phyloP scores from a whole-genome alignment of 2,329 filamentous ascomycete species.

The Colletotrichum sp. region DNA sequence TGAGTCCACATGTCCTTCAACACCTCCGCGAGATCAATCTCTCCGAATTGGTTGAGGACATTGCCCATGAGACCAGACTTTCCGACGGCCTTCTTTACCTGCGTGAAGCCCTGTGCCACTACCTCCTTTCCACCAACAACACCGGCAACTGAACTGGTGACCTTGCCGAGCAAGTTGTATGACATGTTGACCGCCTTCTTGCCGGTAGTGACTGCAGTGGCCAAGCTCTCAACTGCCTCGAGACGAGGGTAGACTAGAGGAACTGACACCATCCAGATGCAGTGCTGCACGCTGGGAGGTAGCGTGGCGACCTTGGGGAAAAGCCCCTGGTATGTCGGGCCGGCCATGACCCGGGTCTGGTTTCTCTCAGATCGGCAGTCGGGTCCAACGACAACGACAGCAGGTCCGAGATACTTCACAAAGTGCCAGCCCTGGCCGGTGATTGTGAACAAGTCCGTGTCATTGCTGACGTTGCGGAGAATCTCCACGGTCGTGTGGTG shows the following conservation, averaged over 20 bases:
- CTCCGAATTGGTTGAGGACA: constrained; percentile 94
- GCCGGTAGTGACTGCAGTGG: constrained; percentile 88
- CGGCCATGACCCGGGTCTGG: constrained; percentile 90
- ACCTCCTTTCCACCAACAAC: constrained; percentile 95
- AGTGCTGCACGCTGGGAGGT: constrained; percentile 93
- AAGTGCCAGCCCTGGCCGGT: constrained; percentile 99
- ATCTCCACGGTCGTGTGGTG: constrained; percentile 97
- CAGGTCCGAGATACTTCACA: constrained; percentile 92
- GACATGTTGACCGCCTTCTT: constrained; percentile 97
- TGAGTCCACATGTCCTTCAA: constrained; percentile 98
- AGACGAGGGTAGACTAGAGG: constrained; percentile 90
- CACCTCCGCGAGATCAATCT: constrained; percentile 93
- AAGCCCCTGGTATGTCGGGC: constrained; percentile 94
- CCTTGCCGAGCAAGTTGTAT: constrained; percentile 94
- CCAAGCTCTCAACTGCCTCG: constrained; percentile 89
- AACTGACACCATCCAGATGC: constrained; percentile 93
- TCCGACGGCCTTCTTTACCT: constrained; percentile 95
- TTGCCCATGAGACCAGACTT: constrained; percentile 96
- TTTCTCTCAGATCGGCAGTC: constrained; percentile 93
- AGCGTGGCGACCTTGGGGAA: constrained; percentile 94
- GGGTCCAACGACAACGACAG: constrained; percentile 86
- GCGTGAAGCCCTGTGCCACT: constrained; percentile 89
- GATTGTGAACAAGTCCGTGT: constrained; percentile 93
- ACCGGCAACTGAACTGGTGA: constrained; percentile 92
- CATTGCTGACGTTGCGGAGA: constrained; percentile 84